Base-by-base conservation (phyloP, 1,284 basidiomycete genomes). In the Boletellus deceptivus region DNA sequence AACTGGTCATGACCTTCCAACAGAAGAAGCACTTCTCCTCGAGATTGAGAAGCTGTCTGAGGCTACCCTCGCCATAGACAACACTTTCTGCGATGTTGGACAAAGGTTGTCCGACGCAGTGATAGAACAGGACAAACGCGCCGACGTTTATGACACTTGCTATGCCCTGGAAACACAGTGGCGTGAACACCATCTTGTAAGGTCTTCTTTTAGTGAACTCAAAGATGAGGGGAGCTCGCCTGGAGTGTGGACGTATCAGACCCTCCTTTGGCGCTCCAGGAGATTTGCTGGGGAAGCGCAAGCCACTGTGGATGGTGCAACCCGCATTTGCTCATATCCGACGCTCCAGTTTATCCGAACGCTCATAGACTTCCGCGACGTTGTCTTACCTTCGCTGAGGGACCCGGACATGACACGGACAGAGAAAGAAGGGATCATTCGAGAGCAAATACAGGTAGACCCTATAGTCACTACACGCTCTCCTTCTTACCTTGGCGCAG, bases 241-340 rank as follows among this genome's bases (percentile, higher is more conserved):
- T 1, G 37, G 29, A 20, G 13, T 5, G 10, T n/a, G 59, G 59
- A 56, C 48, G 0, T 60, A 60, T 40, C 42, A 48, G 40, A 3
- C 22, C 8, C 59, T 63, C 24, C 35, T 63, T 16, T 63, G 59
- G 56, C 52, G 43, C 11, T 60, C 59, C 18, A 53, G 61, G 42
- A 48, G 56, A 5, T 59, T 59, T 42, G 61, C 59, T 38, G 59
- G 53, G 6, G 46, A 63, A 36, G 59, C 59, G 7, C 59, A 59
- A 39, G 45, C 25, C 10, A 14, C 29, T 6, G 59, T 63, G 3
- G 60, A 63, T 2, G 59, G 59, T 60, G 20, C 3, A 44, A 27
- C 8, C 27, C n/a, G 2, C 18, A 2, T 31, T 14, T 27, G 1
- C 0, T 44, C 2, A 16, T 11, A 22, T 13, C 1, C 27, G n/a